phyloP scores from a whole-genome alignment of 1,284 basidiomycete genomes.

The Tilletia caries region DNA sequence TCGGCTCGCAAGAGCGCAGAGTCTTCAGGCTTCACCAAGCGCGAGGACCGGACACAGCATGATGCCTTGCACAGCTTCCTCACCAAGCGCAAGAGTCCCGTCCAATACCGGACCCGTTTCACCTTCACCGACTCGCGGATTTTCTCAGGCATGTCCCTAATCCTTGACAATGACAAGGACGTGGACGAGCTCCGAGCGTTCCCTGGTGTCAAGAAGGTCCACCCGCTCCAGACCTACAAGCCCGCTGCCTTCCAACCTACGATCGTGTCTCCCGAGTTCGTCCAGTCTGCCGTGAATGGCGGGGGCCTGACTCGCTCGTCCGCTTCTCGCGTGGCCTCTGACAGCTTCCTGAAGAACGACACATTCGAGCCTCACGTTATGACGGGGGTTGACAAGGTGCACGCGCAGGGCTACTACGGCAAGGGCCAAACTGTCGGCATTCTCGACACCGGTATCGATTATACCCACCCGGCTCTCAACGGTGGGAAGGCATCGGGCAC shows the following conservation, averaged over 20 bases:
- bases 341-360: conserved; percentile 22
- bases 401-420: conserved; percentile 60
- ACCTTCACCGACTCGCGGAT: conserved; percentile 32
- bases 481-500: conserved; percentile 55
- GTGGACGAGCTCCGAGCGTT: conserved; percentile 25
- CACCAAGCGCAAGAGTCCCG: conserved; percentile 25
- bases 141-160: conserved; percentile 34
- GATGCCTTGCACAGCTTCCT: conserved; percentile 31
- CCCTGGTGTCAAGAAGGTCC: conserved; percentile 32
- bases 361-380: conserved; percentile 39
- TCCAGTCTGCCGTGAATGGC: conserved; percentile 26
- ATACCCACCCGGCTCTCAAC: conserved; percentile 63
- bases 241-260: conserved; percentile 32
- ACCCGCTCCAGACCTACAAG: conserved; percentile 27
- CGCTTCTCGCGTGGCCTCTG: conserved; percentile 12
- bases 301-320: conserved; percentile 8
- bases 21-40: not conserved
- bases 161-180: conserved; percentile 34
- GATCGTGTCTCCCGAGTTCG: conserved; percentile 27
- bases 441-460: conserved; percentile 60
- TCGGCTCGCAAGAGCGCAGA: not conserved
- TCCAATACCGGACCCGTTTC: conserved; percentile 30
- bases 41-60: conserved; percentile 20
- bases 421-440: conserved; percentile 62
- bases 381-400: conserved; percentile 59